These are phyloP conservation scores for Phytomonas sp. DNA, from an alignment of 208 protist species.

Conservation along the genomic window DNA sequence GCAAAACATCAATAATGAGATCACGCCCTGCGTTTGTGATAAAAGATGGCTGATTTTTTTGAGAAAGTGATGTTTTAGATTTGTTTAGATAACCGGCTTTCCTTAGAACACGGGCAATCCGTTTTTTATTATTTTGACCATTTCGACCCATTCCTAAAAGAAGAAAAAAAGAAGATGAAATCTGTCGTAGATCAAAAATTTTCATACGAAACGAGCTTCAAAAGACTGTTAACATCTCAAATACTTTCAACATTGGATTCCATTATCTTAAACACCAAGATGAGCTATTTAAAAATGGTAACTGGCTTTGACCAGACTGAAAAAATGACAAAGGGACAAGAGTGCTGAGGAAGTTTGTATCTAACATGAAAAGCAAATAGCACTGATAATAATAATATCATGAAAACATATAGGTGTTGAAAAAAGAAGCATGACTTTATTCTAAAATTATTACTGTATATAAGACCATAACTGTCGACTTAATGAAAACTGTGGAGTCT, in stretches of 20 bases:
- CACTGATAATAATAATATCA: slow-evolving; percentile 2
- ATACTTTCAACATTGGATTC: not conserved
- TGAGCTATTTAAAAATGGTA: not conserved
- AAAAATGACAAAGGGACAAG: not conserved
- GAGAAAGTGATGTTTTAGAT: not conserved
- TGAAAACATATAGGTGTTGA: not conserved
- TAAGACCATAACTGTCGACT: not conserved
- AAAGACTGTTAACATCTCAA: not conserved
- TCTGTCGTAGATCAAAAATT: not conserved
- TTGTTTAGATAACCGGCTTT: not conserved
- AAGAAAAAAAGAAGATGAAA: slow-evolving; percentile 13
- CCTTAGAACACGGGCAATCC: not conserved
- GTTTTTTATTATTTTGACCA: slow-evolving; percentile 49
- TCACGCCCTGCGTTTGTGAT: slow-evolving; percentile 62
- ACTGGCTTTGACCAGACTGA: not conserved
- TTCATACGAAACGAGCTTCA: slow-evolving; percentile 6
- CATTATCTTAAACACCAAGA: not conserved
- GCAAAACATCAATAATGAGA: slow-evolving; percentile 84
- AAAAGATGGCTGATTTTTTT: slow-evolving; percentile 31
- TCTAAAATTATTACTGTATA: not conserved
- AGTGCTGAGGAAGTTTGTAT: not conserved
- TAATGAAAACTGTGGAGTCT: not conserved
- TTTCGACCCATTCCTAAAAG: slow-evolving; percentile 57
- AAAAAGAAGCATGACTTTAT: not conserved
- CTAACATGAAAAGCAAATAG: not conserved